Base-by-base conservation (phyloP, 306 rosid genomes). In the Clitoria ternatea region DNA sequence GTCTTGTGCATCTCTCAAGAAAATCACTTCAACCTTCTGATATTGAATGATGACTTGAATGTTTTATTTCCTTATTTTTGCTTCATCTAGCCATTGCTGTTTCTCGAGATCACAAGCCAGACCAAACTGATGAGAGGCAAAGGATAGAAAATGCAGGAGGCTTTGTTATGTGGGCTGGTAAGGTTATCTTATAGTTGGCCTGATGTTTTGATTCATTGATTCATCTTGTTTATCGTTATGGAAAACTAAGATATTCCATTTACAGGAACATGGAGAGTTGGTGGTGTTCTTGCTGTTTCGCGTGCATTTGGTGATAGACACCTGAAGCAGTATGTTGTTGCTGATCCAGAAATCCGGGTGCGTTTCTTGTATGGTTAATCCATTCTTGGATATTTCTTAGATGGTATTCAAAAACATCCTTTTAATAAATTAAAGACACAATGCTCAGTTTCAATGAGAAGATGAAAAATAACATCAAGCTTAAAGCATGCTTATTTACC, bases 131-230 rank as follows among this genome's bases (percentile, higher is more conserved):
- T 79, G 98, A 94, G 87, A 83, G 98, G 70, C 97, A 84, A 73
- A 82, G 97, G 83, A 94, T 94, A 74, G 97, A 94, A 82, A 88
- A 94, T 3, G 98, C 98, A 0, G 98, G 98, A 19, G 97, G 97
- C 27, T 94, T 94, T 86, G 97, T 94, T 39, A 90, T 94, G 94
- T 94, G 98, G 98, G 98, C 98, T 30, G 97, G 97, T 93, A 83
- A 67, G 78, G 52, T 74, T 42, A 53, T 60, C 23, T 26, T 32
- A 1, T 14, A 59, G 37, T 78, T 64, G 55, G 62, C 42, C 66
- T 47, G n/a, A 42, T 24, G 47, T 36, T 61, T 78, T 40, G 36
- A 29, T 64, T 78, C 49, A 26, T 27, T 13, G 19, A 55, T 26
- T 59, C 40, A 9, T 67, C 20, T 47, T 1, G 72, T 20, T 30